These are phyloP conservation scores for Fusarium papillatum DNA, from an alignment of 2,329 filamentous ascomycete species.

Conservation along the genomic window DNA sequence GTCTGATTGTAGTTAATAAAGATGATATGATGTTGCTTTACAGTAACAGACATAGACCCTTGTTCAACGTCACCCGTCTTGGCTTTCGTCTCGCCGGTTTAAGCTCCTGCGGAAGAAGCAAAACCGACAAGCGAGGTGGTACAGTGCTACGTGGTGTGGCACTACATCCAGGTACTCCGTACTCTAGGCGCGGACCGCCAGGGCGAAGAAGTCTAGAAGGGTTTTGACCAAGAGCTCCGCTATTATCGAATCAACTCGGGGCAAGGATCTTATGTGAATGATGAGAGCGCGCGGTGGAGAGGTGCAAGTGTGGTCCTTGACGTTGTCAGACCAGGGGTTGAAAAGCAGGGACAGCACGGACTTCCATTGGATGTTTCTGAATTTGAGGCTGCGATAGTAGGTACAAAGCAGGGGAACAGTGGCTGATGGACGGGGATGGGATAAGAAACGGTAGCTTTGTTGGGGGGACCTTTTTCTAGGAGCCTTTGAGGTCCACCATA, in stretches of 20 bases:
- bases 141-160: background rate
- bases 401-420: background rate
- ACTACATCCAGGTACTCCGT: background rate
- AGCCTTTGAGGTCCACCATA: slow-evolving; percentile 20
- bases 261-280: slow-evolving; percentile 1
- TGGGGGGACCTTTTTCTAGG: slow-evolving; percentile 13
- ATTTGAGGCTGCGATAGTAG: background rate
- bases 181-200: slow-evolving; percentile 10
- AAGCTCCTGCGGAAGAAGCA: slow-evolving; percentile 43
- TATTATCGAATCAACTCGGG: background rate
- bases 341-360: slow-evolving; percentile 6
- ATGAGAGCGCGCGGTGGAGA: background rate
- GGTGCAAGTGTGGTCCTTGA: background rate
- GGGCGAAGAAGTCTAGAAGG: slow-evolving; percentile 23
- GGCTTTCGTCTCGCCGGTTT: slow-evolving; percentile 11
- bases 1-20: background rate
- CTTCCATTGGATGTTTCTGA: background rate
- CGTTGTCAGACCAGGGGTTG: background rate
- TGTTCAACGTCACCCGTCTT: slow-evolving; percentile 9
- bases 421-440: background rate
- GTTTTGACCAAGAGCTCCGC: background rate
- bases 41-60: background rate
- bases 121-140: slow-evolving; percentile 27
- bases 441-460: background rate
- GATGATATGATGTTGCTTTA: slow-evolving; percentile 12